Conservation (phyloP, 2,329 filamentous ascomycete genomes). For the Hymenoscyphus scutula region DNA sequence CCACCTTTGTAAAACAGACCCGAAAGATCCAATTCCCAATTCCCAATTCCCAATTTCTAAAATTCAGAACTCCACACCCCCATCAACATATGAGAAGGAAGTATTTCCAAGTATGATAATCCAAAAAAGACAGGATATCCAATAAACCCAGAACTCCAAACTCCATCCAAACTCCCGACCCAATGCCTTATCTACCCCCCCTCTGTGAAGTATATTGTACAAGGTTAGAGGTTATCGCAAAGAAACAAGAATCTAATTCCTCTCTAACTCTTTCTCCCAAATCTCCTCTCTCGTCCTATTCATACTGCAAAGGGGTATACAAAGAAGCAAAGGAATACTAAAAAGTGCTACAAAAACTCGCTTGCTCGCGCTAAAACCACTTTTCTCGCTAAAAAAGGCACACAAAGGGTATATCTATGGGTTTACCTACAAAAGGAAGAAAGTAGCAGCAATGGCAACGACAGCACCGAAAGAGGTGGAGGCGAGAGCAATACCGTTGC, state of each 20-base stretch:
- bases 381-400: not conserved
- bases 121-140: not conserved
- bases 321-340: too few relatives aligned
- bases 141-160: not conserved
- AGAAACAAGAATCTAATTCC: not conserved
- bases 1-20: not conserved
- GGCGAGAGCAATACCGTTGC: slow-evolving; percentile 1
- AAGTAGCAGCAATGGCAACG: not conserved
- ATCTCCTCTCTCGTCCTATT: too few relatives aligned
- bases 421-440: not conserved
- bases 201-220: not conserved
- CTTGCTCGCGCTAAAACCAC: not conserved
- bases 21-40: not conserved
- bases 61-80: not conserved
- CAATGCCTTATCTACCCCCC: not conserved
- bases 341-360: not conserved
- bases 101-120: not conserved
- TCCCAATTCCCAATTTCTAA: not conserved
- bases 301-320: not conserved
- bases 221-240: not conserved
- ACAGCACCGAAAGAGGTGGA: not conserved
- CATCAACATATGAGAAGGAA: not conserved
- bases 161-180: not conserved
- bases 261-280: not conserved
- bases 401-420: not conserved